phyloP scores from a whole-genome alignment of 495 filamentous ascomycete species.

The Aspergillus leporis region DNA sequence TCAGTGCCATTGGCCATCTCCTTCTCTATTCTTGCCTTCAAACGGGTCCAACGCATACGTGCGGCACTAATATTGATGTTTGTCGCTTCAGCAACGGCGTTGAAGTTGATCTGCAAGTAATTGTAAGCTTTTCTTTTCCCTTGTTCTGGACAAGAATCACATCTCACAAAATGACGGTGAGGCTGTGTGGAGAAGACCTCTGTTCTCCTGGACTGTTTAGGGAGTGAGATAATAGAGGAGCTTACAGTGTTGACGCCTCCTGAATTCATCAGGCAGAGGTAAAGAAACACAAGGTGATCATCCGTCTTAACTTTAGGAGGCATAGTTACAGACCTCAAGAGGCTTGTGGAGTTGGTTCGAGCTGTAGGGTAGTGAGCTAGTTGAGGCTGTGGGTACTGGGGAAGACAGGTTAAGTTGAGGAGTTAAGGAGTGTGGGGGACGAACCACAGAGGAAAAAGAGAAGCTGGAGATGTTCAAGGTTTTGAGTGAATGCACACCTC shows the following conservation, averaged over 20 bases:
- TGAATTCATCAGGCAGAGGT: conserved; percentile 36
- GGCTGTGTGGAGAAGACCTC: not conserved
- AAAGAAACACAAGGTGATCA: conserved; percentile 39
- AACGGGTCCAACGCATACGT: conserved; percentile 38
- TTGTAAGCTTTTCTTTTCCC: not conserved
- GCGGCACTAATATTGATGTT: conserved; percentile 37
- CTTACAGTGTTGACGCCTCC: conserved; percentile 31
- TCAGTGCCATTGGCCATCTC: conserved; percentile 9
- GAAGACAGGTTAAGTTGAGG: not conserved
- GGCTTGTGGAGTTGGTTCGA: not conserved
- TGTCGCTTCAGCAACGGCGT: conserved; percentile 29
- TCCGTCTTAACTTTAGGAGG: conserved; percentile 29
- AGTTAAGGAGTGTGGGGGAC: not conserved
- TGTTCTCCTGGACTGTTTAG: not conserved
- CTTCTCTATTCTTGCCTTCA: conserved; percentile 34
- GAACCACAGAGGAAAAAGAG: not conserved
- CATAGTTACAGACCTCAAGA: conserved; percentile 7
- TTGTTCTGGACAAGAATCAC: not conserved
- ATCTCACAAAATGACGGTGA: not conserved
- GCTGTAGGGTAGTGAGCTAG: not conserved
- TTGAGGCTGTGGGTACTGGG: not conserved
- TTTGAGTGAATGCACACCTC: not conserved
- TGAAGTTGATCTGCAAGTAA: conserved; percentile 35
- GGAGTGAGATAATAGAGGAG: not conserved
- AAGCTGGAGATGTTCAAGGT: not conserved